Percentiles rank a stretch among this genome's conserved stretches.
phyloP scores from a whole-genome alignment of 768 basidiomycete species.

The Tylopilus felleus region DNA sequence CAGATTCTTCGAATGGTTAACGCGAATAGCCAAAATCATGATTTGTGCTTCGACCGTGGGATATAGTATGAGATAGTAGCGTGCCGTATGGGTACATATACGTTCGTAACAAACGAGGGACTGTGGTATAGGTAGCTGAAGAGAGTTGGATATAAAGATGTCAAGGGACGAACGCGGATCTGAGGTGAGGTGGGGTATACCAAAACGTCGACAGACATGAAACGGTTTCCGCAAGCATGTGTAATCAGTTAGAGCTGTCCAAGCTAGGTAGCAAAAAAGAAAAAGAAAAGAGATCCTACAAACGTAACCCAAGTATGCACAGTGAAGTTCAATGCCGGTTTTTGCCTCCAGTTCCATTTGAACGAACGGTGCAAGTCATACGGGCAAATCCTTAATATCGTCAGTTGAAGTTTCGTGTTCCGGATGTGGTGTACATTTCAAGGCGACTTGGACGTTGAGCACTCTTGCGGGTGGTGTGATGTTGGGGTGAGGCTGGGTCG shows the following conservation, averaged over 20 bases:
- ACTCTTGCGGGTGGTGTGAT: not conserved
- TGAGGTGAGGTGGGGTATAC: not conserved
- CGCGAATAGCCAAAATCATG: not conserved
- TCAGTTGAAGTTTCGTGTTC: slow-evolving; percentile 6
- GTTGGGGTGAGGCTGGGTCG: not conserved
- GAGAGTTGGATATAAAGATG: not conserved
- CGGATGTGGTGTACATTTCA: slow-evolving; percentile 3
- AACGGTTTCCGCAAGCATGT: not conserved
- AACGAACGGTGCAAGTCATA: slow-evolving; percentile 1
- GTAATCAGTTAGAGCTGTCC: not conserved
- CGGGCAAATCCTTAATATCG: not conserved
- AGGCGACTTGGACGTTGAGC: slow-evolving; percentile 16
- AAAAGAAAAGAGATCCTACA: not conserved
- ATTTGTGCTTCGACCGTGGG: not conserved
- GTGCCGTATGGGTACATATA: not conserved
- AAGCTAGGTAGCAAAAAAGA: not conserved
- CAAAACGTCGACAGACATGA: not conserved
- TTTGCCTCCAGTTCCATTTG: not conserved
- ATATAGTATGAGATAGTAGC: not conserved
- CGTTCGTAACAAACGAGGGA: not conserved
- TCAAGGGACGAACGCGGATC: not conserved
- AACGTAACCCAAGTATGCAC: not conserved
- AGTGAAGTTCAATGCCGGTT: not conserved
- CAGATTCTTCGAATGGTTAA: not conserved
- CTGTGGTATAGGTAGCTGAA: not conserved